Conservation (phyloP, 129 eudicot species). For the Calendula officinalis region DNA sequence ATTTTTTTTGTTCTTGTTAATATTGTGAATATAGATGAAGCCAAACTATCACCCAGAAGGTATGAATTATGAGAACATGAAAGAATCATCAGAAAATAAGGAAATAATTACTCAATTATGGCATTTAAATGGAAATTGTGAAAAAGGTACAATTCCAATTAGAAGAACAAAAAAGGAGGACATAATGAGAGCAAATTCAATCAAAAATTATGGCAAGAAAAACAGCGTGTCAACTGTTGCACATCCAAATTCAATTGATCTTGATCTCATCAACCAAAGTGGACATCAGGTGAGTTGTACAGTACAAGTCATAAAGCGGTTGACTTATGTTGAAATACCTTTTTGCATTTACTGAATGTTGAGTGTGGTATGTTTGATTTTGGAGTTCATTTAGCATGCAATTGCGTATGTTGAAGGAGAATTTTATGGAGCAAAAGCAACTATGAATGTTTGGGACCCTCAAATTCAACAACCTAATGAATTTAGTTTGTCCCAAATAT, state of each 20-base stretch:
- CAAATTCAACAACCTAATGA: conserved; percentile 76
- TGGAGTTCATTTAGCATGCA: conserved; percentile 80
- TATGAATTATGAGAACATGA: conserved; percentile 41
- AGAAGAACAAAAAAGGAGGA: conserved; percentile 76
- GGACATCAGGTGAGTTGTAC: conserved; percentile 74
- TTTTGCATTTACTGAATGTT: conserved; percentile 25
- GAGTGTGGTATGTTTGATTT: conserved; percentile 36
- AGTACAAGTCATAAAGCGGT: conserved; percentile 12
- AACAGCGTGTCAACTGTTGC: conserved; percentile 35
- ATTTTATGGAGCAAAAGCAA: conserved; percentile 90
- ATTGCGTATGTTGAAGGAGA: conserved; percentile 89
- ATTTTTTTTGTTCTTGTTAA: background rate
- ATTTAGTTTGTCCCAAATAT: conserved; percentile 78
- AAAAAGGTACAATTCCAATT: conserved; percentile 68
- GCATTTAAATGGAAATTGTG: conserved; percentile 66
- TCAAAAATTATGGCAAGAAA: conserved; percentile 63
- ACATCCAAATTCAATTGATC: conserved; percentile 62
- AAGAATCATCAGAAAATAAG: conserved; percentile 23
- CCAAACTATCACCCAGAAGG: conserved; percentile 87
- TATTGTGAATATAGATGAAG: conserved; percentile 43
- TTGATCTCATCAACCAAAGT: conserved; percentile 70
- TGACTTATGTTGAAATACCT: conserved; percentile 15
- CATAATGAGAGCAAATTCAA: conserved; percentile 64
- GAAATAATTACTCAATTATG: conserved; percentile 54
- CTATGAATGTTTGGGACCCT: conserved; percentile 91